A percentile compares a stretch with the other conserved stretches of the same genome.
Conservation (phyloP, 345 rosid genomes). For the Eucalyptus paniculata region DNA sequence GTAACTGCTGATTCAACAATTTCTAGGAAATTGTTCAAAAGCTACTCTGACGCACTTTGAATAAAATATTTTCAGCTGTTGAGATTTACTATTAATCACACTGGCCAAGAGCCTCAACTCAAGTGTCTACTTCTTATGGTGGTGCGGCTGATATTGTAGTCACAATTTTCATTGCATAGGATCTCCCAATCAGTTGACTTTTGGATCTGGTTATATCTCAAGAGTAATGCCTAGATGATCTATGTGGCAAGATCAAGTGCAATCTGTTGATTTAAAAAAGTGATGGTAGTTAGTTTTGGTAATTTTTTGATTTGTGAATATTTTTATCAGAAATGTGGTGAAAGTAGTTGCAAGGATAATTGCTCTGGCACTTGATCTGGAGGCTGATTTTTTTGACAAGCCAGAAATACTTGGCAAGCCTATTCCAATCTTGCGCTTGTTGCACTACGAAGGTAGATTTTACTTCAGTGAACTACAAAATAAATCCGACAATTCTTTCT, state of each 20-base stretch:
- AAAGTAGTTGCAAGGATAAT: slow-evolving; percentile 47
- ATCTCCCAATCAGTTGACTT: too few relatives aligned
- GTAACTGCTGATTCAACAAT: neutral
- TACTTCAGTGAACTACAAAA: too few relatives aligned
- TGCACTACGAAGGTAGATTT: too few relatives aligned
- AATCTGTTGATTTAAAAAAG: neutral
- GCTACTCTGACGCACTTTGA: neutral
- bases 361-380: slow-evolving; percentile 64
- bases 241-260: neutral
- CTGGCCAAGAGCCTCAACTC: neutral
- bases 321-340: slow-evolving; percentile 32
- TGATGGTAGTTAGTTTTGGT: neutral
- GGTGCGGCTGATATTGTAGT: neutral
- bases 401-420: slow-evolving; percentile 48
- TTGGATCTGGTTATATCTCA: too few relatives aligned
- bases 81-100: neutral
- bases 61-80: neutral
- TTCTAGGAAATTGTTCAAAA: neutral
- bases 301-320: neutral
- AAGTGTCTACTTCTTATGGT: neutral
- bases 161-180: neutral
- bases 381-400: slow-evolving; percentile 50
- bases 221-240: neutral
- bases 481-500: rapidly evolving
- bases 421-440: too few relatives aligned